Conservation (phyloP, 2,329 filamentous ascomycete genomes). For the Talaromyces sp. region DNA sequence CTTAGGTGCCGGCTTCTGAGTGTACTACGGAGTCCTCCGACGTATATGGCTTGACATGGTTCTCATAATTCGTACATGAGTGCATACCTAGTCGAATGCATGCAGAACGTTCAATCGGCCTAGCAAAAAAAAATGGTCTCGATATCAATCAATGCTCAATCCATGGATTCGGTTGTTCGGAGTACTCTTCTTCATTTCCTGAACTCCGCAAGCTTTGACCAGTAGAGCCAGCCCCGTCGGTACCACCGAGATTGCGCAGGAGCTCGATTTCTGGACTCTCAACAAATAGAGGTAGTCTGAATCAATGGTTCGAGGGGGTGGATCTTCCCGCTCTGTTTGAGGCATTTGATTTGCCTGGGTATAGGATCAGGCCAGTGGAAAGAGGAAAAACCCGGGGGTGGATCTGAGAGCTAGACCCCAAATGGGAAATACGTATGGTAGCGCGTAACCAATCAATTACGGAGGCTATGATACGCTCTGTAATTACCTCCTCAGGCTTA, state of each 20-base stretch:
- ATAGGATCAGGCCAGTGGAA: neutral
- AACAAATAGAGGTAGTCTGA: neutral
- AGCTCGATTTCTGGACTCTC: neutral
- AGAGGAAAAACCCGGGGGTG: conserved; percentile 1
- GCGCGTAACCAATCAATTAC: neutral
- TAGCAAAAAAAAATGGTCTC: neutral
- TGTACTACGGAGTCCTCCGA: neutral
- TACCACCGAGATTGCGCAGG: conserved; percentile 1
- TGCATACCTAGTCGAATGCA: neutral
- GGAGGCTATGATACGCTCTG: neutral
- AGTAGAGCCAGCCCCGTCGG: neutral
- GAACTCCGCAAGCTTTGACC: neutral
- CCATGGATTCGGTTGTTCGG: conserved; percentile 1
- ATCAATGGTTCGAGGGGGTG: neutral
- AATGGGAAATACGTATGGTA: neutral
- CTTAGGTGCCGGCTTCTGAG: neutral
- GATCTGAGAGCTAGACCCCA: neutral
- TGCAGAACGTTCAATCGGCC: neutral
- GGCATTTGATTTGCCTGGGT: neutral
- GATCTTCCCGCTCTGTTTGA: neutral
- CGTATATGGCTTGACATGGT: neutral
- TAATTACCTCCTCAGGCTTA: neutral
- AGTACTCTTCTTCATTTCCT: neutral
- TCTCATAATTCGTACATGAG: neutral
- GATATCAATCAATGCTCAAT: neutral